Evolutionary conservation across 345 rosid species (phyloP).

Genomic region (Syzygium aqueum): DNA sequence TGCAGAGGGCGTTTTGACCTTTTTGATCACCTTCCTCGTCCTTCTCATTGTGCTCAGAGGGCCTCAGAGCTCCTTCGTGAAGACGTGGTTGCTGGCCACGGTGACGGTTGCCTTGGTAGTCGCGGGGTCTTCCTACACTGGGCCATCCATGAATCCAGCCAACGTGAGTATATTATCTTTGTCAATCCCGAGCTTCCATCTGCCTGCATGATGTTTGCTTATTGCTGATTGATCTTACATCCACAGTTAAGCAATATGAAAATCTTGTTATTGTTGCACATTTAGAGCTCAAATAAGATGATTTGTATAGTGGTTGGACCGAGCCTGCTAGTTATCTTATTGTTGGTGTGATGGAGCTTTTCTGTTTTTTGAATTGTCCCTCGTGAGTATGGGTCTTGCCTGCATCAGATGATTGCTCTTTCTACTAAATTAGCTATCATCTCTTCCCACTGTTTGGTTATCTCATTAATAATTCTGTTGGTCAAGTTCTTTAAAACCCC

Average conservation of each 20-base stretch:
- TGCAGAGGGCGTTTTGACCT: constrained; percentile 82
- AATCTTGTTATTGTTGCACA: background rate
- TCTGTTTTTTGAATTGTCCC: background rate
- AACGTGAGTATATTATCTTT: constrained; percentile 50
- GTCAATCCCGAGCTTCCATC: background rate
- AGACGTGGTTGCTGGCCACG: constrained; percentile 57
- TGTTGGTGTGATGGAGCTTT: background rate
- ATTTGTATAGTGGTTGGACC: background rate
- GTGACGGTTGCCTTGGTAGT: constrained; percentile 54
- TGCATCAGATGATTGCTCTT: background rate
- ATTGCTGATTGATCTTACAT: background rate
- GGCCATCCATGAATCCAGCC: constrained; percentile 98
- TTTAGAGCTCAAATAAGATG: background rate
- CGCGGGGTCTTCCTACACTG: constrained; percentile 58
- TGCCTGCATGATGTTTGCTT: background rate
- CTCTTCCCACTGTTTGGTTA: background rate
- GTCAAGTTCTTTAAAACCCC: background rate
- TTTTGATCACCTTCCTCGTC: constrained; percentile 56
- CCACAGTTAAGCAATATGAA: background rate
- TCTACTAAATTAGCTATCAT: background rate
- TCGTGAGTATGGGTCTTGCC: background rate
- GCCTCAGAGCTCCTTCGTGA: constrained; percentile 41
- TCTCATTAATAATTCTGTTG: background rate
- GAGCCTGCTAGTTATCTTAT: background rate
- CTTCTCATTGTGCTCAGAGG: constrained; percentile 69